Base-by-base conservation (phyloP, 1,139 yeast genomes). In the Williopsis jadinii region DNA sequence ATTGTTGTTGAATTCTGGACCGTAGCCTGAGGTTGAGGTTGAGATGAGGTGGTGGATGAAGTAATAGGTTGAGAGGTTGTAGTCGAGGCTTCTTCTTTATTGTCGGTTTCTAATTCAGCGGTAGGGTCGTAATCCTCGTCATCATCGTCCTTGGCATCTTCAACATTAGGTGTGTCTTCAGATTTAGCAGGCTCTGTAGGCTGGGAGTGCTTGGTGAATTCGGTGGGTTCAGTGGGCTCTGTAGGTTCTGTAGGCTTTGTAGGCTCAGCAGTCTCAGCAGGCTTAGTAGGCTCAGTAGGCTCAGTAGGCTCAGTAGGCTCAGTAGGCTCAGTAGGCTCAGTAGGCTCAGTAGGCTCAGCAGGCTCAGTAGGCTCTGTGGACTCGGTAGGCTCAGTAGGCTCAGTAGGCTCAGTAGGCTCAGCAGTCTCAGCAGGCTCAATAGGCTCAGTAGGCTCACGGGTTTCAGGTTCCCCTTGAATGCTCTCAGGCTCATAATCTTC, bases 101-200 rank as follows among this genome's bases (percentile, higher is more conserved):
- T 30, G 12, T 32, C 32, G 19, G 34, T 26, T n/a, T 37, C 32
- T 15, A 19, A 32, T 24, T 30, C 19, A 11, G 46, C 43, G n/a
- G 46, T 36, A 3, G 50, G 50, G 30, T 48, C 52, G 30, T 48
- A 47, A 28, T 43, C 48, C 14, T 48, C 51, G 13, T 40, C 54
- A 5, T 45, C 40, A 28, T 45, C 51, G 27, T 44, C 50, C 30
- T 29, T 43, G 11, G 34, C 30, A 12, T 33, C 44, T 10, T 9
- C 15, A 13, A 14, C 35, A 27, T 8, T 13, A 19, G 24, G 24
- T 19, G 24, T 19, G 13, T 12, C 28, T 26, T 33, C 33, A 12
- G 39, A 35, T 9, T 33, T 28, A 14, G 36, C 24, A 26, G 29
- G 12, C 28, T 32, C 15, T 32, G 11, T 11, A 19, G 34, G 19